Base-by-base conservation (phyloP, 2,329 filamentous ascomycete genomes). In the Epichloe amarillans region DNA sequence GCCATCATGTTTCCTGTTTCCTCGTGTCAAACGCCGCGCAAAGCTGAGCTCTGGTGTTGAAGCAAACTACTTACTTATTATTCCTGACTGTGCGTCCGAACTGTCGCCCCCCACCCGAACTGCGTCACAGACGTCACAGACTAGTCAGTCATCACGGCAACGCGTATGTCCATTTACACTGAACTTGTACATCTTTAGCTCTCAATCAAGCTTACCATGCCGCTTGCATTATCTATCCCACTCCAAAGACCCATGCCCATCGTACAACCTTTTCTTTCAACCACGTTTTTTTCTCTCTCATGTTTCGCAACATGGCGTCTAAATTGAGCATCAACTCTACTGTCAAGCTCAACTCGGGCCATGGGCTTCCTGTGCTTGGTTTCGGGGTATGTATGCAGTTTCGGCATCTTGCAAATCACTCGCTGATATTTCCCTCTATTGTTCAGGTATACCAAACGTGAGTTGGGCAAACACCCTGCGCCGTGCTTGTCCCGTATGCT, bases 341-440 rank as follows among this genome's bases (percentile, higher is more conserved):
- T 15, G 56, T 72, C 58, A 79, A 76, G 67, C 69, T 80, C 51
- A 74, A 72, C 58, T 79, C 72, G 60, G 76, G 76, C 57, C 68
- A 75, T 54, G 69, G 74, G 49, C 68, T 80, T 2, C 76, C 76
- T 1, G 64, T 66, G 8, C 62, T 79, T 19, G 76, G 76, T 44
- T 79, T 73, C 53, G 76, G 76, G 48, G 76, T 79, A 66, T 58
- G 21, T 26, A 14, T 46, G 40, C 46, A 38, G 37, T 30, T 40
- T 26, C 38, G 2, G 3, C 15, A 5, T 12, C 23, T 19, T 8
- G 21, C n/a, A 23, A 33, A 40, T 15, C 5, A 17, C 15, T 19
- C 5, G 43, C 47, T 56, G 30, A 56, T 46, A 21, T 12, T 11
- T 7, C 19, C 36, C 19, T 44, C 26, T 47, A 30, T 30, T 10